phyloP scores from a whole-genome alignment of 1,139 yeast genomes.

The Yamadazyma friedrichii region DNA sequence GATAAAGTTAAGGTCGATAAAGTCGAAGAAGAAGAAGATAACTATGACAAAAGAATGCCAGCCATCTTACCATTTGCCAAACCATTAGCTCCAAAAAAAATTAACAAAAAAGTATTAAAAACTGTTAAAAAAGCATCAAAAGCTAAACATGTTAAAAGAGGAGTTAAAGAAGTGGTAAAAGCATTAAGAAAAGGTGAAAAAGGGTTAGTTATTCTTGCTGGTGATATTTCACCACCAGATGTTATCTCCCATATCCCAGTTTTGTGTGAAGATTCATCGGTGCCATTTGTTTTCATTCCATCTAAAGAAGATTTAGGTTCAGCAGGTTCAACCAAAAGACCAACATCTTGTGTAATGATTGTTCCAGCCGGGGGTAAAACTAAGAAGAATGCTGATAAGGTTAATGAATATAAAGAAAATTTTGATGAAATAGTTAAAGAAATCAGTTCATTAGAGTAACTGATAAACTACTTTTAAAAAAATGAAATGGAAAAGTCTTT shows the following conservation, averaged over 20 bases:
- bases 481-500: neutral
- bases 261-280: constrained; percentile 88
- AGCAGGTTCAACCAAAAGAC: constrained; percentile 99
- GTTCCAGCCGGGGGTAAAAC: constrained; percentile 95
- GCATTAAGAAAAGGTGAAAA: constrained; percentile 97
- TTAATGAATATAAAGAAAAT: constrained; percentile 87
- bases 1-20: constrained; percentile 33
- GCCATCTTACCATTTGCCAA: constrained; percentile 90
- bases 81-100: constrained; percentile 94
- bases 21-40: constrained; percentile 59
- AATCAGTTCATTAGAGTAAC: constrained; percentile 46
- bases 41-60: constrained; percentile 88
- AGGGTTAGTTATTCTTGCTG: constrained; percentile 94
- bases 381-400: constrained; percentile 74
- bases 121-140: constrained; percentile 96
- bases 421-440: constrained; percentile 95
- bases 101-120: constrained; percentile 92
- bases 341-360: constrained; percentile 96
- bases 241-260: constrained; percentile 97
- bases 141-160: constrained; percentile 97
- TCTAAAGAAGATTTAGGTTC: constrained; percentile 97
- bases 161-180: constrained; percentile 98
- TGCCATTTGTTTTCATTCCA: constrained; percentile 90
- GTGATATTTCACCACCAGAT: constrained; percentile 96
- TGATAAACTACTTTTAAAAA: neutral